Percentiles rank a stretch among this genome's conserved stretches.
These are phyloP conservation scores for Albizia julibrissin DNA, from an alignment of 306 rosid species.

Conservation along the genomic window DNA sequence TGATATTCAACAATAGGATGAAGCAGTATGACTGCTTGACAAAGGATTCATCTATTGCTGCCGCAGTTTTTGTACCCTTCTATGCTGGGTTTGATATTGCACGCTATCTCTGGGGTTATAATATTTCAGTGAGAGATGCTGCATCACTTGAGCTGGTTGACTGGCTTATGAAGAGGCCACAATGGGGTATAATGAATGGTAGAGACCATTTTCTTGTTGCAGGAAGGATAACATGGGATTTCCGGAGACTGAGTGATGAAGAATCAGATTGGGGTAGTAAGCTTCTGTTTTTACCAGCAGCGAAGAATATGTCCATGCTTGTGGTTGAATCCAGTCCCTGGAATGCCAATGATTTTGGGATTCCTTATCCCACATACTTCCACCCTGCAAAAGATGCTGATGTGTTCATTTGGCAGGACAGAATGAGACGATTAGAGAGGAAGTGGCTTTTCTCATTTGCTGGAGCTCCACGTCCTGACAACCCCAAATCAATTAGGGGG, in stretches of 20 bases:
- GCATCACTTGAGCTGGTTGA: conserved; percentile 80
- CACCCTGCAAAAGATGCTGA: conserved; percentile 95
- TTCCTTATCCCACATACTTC: conserved; percentile 96
- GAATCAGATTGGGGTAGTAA: conserved; percentile 90
- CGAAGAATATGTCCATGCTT: conserved; percentile 98
- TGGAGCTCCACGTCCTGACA: conserved; percentile 93
- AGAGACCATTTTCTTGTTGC: conserved; percentile 95
- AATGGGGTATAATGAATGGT: conserved; percentile 91
- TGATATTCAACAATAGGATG: conserved; percentile 84
- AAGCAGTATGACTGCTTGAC: conserved; percentile 93
- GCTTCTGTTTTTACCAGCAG: conserved; percentile 93
- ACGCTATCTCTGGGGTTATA: conserved; percentile 89
- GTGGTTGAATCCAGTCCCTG: conserved; percentile 99
- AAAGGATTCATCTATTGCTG: conserved; percentile 72
- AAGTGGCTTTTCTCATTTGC: conserved; percentile 93
- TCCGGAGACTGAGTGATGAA: conserved; percentile 70
- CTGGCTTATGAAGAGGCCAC: conserved; percentile 83
- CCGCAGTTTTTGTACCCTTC: conserved; percentile 94
- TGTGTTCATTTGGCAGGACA: conserved; percentile 64
- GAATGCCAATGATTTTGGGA: conserved; percentile 96
- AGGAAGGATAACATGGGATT: conserved; percentile 98
- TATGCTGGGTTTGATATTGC: conserved; percentile 98
- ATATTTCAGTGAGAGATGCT: conserved; percentile 75
- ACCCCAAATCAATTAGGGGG: conserved; percentile 83
- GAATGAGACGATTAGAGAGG: conserved; percentile 58